Base-by-base conservation (phyloP, 768 basidiomycete genomes). In the Amanita inopinata region DNA sequence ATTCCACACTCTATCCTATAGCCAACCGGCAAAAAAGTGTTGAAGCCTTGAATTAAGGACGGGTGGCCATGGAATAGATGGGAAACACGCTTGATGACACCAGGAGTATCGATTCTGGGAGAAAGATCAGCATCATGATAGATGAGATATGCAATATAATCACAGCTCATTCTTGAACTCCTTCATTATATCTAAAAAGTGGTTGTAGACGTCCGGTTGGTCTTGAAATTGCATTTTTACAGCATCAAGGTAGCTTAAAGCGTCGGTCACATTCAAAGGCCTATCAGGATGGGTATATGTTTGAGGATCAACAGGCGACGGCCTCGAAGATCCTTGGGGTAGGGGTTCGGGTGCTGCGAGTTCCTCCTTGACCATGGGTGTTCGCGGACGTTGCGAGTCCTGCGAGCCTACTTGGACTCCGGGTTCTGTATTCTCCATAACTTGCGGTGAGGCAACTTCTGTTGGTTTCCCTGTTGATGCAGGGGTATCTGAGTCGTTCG, bases 151-250 rank as follows among this genome's bases (percentile, higher is more conserved):
- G 20, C 39, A 9, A 7, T 35, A 22, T 17, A 74, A 83, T 55
- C 54, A 87, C 87, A 70, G 66, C 57, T 94, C 89, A 53, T 88
- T 88, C 66, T 99, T 98, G 65, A 99, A 99, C 61, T 98, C 92
- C 67, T 97, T 97, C 96, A 96, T 96, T 56, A 96, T 93, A 59
- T 94, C 90, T 60, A 93, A 64, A 53, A 92, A 92, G 50, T 83
- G 75, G 62, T 96, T 94, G 63, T 96, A 96, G 31, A 93, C 89
- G 56, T 90, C 86, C n/a, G 91, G 90, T 59, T 87, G 80, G 60
- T 91, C 84, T 43, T 78, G 74, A 58, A 96, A 96, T 67, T 91
- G 84, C 22, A 74, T 65, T 65, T 96, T 96, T 64, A 96, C 91
- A 19, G 84, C 85, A 57, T 96, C 91, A 47, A 96, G 76, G 55